Evolutionary conservation across 106 monocot species (phyloP).

Genomic region (Triglochin maritima): DNA sequence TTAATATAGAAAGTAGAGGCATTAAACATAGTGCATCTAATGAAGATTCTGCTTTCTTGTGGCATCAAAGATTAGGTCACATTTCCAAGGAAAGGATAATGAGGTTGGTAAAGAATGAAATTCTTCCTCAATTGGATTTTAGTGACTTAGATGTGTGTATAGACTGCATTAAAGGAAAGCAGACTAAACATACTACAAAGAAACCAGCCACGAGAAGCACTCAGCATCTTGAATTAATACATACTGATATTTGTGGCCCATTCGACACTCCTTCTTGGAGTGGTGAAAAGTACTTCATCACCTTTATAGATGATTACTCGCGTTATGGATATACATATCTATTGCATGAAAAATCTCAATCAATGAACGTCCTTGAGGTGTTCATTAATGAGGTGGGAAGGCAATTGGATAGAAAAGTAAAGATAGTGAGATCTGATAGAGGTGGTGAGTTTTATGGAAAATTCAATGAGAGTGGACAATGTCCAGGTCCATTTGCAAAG

Average conservation of each 20-base stretch:
- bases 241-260: background rate
- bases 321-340: background rate
- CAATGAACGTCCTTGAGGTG: background rate
- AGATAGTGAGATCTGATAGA: too few relatives aligned
- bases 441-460: too few relatives aligned
- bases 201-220: background rate
- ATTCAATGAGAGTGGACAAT: too few relatives aligned
- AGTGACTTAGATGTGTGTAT: background rate
- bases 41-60: background rate
- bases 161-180: constrained; percentile 2
- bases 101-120: background rate
- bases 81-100: too few relatives aligned
- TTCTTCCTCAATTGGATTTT: background rate
- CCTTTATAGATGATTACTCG: background rate
- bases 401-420: too few relatives aligned
- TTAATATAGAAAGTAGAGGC: background rate
- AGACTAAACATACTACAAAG: background rate
- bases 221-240: background rate
- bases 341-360: background rate
- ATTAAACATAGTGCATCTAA: background rate
- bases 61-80: too few relatives aligned
- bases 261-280: background rate
- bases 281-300: background rate
- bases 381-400: too few relatives aligned
- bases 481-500: too few relatives aligned